These are phyloP conservation scores for Bipolaris zeicola DNA, from an alignment of 2,329 filamentous ascomycete species.

Conservation along the genomic window DNA sequence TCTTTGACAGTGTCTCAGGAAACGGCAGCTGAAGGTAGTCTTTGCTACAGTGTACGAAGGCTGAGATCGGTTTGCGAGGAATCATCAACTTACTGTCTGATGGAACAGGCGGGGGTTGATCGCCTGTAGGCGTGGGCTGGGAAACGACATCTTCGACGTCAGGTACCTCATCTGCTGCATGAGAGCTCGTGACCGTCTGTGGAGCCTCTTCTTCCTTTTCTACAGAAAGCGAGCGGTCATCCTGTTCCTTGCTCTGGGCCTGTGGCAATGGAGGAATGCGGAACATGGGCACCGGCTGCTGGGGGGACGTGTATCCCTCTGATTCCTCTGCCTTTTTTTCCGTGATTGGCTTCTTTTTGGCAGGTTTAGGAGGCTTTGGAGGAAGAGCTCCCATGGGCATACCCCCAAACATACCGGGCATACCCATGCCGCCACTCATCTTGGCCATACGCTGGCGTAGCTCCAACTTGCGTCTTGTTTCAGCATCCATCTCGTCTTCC, in stretches of 20 bases:
- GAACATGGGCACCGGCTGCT: constrained; percentile 60
- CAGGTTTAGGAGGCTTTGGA: constrained; percentile 39
- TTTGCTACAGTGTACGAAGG: constrained; percentile 23
- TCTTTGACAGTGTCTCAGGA: constrained; percentile 42
- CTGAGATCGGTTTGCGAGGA: constrained; percentile 44
- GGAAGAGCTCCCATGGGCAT: constrained; percentile 64
- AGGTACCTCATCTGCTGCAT: constrained; percentile 54
- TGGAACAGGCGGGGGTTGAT: constrained; percentile 50
- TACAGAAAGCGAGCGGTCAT: constrained; percentile 50
- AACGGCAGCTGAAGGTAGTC: constrained; percentile 32
- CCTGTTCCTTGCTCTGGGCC: constrained; percentile 55
- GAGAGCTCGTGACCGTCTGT: constrained; percentile 50
- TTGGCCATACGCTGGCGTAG: constrained; percentile 95
- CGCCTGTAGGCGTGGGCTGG: constrained; percentile 50
- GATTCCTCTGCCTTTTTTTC: constrained; percentile 47
- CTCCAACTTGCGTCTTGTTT: constrained; percentile 83
- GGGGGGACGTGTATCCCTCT: constrained; percentile 36
- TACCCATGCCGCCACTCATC: constrained; percentile 97
- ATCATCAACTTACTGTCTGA: constrained; percentile 59
- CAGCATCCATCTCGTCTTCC: constrained; percentile 85
- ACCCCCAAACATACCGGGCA: constrained; percentile 86
- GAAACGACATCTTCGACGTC: constrained; percentile 61
- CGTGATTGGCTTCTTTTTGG: constrained; percentile 55
- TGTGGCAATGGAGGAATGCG: constrained; percentile 74
- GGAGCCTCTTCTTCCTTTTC: constrained; percentile 58